phyloP scores from a whole-genome alignment of 306 rosid genomes.

The Sicyos edulis region DNA sequence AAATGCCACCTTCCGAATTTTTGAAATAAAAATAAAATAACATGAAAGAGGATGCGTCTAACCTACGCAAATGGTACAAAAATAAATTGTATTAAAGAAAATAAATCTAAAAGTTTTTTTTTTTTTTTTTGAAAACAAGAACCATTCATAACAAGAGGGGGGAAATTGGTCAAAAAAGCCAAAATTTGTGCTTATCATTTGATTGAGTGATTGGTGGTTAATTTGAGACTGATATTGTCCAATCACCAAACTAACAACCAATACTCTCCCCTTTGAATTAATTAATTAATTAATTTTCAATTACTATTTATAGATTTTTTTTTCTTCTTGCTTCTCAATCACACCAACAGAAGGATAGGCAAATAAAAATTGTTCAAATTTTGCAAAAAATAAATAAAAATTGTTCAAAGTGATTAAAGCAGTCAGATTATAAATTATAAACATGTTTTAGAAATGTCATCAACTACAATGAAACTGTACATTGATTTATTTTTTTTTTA shows the following conservation, averaged over 20 bases:
- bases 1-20: background rate
- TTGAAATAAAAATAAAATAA: background rate
- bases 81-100: background rate
- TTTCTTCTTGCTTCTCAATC: no score
- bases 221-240: background rate
- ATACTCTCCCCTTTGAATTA: background rate
- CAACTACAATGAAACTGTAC: no score
- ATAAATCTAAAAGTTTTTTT: background rate
- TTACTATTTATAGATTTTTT: background rate
- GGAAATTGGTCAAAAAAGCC: background rate
- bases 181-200: background rate
- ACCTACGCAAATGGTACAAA: background rate
- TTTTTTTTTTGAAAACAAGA: no score
- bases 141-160: no score
- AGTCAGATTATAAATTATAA: no score
- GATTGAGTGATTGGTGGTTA: conserved; percentile 14
- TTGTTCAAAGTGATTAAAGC: no score
- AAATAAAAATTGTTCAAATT: background rate
- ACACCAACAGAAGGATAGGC: background rate
- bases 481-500: no score
- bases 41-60: background rate
- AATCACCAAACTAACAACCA: conserved; percentile 17
- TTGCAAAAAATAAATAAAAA: no score
- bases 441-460: no score
- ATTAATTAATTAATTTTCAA: background rate